Evolutionary conservation across 2,329 filamentous ascomycete genomes (phyloP), one percentile per base, ranked within the genome.

Genomic region (Dryadomyces sulphureus): DNA sequence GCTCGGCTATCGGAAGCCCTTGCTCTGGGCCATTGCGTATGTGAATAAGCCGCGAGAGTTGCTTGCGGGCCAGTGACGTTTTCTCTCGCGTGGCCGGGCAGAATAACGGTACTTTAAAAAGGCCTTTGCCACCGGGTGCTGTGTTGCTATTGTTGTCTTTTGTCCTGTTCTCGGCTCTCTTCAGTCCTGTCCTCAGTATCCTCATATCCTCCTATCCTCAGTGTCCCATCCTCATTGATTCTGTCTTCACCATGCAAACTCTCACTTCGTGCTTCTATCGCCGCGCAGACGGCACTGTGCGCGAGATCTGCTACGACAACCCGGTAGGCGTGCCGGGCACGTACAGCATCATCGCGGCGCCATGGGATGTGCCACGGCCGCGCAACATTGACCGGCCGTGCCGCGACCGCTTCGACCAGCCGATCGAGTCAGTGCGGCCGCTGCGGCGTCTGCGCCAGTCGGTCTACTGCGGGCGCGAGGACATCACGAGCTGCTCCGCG

Each of bases 391-490:
- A 48, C 21, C 43, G 51, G 2, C 45, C 35, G 1, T 53, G 45
- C 14, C 51, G 49, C 27, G 22, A 40, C 14, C 25, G 41, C 34
- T 22, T 45, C n/a, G 51, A 51, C 44, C 48, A 53, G 45, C 51
- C 51, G 2, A 47, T 48, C 12, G 12, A 19, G 14, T 8, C 32
- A 11, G 42, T 48, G 2, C 21, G 20, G 3, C 49, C 42, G 17
- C 5, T 46, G 19, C 35, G 39, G 7, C 24, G 30, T 3, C 20
- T 35, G 32, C 44, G 51, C 19, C 47, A 34, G 43, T 39, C 48
- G 12, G 19, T 52, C 6, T 51, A 43, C 36, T 8, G 22, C 7
- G 38, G 41, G 35, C 25, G 30, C 14, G n/a, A 22, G 14, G 38
- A 46, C 34, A 39, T 42, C 32, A 38, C 36, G 4, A 17, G 24